Conservation (phyloP, 73 alveolate species). For the Effrenium voratum region DNA sequence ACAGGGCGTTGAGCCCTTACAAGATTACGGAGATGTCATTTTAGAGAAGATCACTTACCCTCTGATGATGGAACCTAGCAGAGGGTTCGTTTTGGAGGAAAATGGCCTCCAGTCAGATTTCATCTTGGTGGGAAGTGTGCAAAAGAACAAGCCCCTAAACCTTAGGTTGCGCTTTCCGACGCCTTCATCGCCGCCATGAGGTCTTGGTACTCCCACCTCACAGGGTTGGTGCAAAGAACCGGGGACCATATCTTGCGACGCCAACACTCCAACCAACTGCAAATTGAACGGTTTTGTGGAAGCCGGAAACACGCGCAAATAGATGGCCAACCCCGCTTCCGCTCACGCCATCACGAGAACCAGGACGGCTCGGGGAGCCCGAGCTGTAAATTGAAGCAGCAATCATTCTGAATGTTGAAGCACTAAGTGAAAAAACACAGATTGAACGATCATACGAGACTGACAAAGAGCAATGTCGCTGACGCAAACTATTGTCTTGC, state of each 20-base stretch:
- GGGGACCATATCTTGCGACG: neutral
- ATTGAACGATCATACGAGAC: no score
- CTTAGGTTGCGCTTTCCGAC: neutral
- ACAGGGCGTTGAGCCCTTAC: no score
- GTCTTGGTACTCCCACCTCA: constrained; percentile 60
- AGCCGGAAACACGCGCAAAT: no score
- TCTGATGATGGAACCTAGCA: neutral
- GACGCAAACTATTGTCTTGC: no score
- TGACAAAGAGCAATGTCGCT: no score
- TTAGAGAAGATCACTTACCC: neutral
- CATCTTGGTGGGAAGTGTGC: neutral
- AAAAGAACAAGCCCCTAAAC: neutral
- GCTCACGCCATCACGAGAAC: neutral
- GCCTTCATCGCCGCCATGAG: constrained; percentile 67
- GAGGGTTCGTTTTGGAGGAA: neutral
- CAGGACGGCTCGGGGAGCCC: neutral
- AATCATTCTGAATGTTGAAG: neutral
- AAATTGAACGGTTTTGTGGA: no score
- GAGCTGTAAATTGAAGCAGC: neutral
- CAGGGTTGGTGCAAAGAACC: neutral
- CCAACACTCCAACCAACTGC: no score
- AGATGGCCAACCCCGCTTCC: neutral
- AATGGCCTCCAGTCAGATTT: neutral
- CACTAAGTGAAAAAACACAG: no score
- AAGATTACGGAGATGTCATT: neutral